These are phyloP conservation scores for Aspergillus pseudonomiae DNA, from an alignment of 2,329 filamentous ascomycete genomes.

Conservation along the genomic window DNA sequence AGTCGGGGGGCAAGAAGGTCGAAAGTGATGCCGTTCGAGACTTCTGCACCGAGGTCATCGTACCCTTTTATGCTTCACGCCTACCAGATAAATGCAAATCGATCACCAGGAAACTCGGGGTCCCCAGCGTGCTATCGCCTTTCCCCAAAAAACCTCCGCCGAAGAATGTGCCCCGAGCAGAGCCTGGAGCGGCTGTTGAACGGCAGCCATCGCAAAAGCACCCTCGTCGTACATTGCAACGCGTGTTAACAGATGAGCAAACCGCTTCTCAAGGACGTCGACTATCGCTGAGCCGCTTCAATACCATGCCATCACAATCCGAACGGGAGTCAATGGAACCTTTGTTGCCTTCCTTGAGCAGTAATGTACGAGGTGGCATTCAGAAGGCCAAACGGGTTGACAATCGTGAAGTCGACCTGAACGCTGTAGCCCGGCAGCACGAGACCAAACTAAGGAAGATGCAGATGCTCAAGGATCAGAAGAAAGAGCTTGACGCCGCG, in stretches of 20 bases:
- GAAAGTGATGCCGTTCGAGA: constrained; percentile 51
- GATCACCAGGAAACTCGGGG: constrained; percentile 52
- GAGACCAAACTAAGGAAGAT: constrained; percentile 51
- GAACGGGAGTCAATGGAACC: constrained; percentile 48
- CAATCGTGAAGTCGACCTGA: constrained; percentile 54
- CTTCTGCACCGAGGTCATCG: constrained; percentile 54
- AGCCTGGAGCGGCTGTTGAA: constrained; percentile 37
- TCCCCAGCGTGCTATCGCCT: constrained; percentile 41
- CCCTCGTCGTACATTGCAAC: constrained; percentile 45
- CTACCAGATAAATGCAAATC: constrained; percentile 51
- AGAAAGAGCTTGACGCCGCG: constrained; percentile 52
- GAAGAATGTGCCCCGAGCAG: constrained; percentile 31
- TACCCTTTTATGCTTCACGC: constrained; percentile 53
- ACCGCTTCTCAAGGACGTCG: constrained; percentile 34
- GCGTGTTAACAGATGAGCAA: constrained; percentile 51
- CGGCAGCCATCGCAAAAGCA: constrained; percentile 30
- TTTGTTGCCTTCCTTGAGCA: constrained; percentile 36
- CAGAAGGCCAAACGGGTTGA: constrained; percentile 49
- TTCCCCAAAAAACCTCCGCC: constrained; percentile 36
- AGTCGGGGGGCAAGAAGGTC: constrained; percentile 37
- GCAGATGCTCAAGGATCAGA: constrained; percentile 49
- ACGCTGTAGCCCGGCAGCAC: constrained; percentile 47
- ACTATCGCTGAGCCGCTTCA: constrained; percentile 47
- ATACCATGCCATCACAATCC: constrained; percentile 45
- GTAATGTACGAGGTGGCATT: constrained; percentile 46